Conservation (phyloP, 345 rosid genomes). For the Syzygium aqueum region DNA sequence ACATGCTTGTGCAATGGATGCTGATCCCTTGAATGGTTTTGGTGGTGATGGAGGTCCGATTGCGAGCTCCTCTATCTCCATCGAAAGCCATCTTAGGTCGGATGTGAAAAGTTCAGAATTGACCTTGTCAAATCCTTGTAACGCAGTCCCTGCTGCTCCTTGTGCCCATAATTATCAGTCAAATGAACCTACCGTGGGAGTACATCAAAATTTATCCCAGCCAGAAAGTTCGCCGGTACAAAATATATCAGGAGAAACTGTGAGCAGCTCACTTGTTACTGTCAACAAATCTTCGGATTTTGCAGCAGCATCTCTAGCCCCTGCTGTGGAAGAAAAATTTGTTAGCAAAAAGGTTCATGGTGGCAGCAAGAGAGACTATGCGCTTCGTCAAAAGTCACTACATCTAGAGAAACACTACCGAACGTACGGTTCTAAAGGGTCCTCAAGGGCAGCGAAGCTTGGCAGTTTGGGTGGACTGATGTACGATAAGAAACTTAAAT, state of each 20-base stretch:
- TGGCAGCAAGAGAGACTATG: constrained; percentile 54
- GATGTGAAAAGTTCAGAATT: constrained; percentile 37
- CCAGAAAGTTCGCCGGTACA: constrained; percentile 30
- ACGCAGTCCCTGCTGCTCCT: constrained; percentile 28
- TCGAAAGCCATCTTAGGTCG: constrained; percentile 3
- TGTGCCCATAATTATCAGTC: constrained; percentile 32
- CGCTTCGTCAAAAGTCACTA: constrained; percentile 63
- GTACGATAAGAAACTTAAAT: constrained; percentile 49
- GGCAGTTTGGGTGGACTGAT: constrained; percentile 44
- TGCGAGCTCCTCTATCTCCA: constrained; percentile 15
- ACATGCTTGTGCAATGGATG: constrained; percentile 87
- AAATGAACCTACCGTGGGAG: constrained; percentile 25
- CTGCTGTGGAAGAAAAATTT: constrained; percentile 54
- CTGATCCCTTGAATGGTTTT: constrained; percentile 43
- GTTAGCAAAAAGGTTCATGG: constrained; percentile 49
- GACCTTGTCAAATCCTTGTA: constrained; percentile 35
- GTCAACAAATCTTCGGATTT: constrained; percentile 34
- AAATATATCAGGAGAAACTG: constrained; percentile 33
- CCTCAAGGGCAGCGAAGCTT: constrained; percentile 45
- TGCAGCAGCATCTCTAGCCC: constrained; percentile 22
- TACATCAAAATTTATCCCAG: constrained; percentile 22
- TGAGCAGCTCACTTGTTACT: constrained; percentile 16
- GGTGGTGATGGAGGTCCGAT: constrained; percentile 22
- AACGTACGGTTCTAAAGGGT: constrained; percentile 49
- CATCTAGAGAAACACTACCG: constrained; percentile 56